A percentile compares a stretch with the other conserved stretches of the same genome.
Conservation (phyloP, 805 yeast species). For the Metschnikowia kofuensis region DNA sequence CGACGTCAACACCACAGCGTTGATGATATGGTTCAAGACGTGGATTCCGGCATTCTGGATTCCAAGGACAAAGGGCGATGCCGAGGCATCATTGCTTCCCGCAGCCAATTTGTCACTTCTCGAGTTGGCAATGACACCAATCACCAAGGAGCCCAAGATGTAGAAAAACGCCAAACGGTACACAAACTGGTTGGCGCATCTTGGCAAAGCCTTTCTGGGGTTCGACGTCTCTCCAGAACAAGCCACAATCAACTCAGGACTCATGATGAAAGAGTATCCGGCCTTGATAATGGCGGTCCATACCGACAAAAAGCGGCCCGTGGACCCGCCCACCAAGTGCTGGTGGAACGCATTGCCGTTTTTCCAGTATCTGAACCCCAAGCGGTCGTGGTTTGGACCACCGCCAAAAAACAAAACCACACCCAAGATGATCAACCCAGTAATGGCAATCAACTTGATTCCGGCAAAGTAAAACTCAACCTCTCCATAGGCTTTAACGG, state of each 20-base stretch:
- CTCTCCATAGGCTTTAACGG: slow-evolving; percentile 18
- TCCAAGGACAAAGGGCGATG: slow-evolving; percentile 79
- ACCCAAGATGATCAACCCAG: slow-evolving; percentile 21
- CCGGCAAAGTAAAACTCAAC: slow-evolving; percentile 20
- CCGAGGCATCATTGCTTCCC: slow-evolving; percentile 48
- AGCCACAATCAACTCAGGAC: slow-evolving; percentile 54
- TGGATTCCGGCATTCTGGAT: slow-evolving; percentile 66
- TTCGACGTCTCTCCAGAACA: slow-evolving; percentile 58
- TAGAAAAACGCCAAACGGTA: slow-evolving; percentile 46
- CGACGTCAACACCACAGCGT: slow-evolving; percentile 68
- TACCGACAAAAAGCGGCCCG: slow-evolving; percentile 21
- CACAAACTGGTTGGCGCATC: slow-evolving; percentile 58
- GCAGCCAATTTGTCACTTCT: slow-evolving; percentile 22
- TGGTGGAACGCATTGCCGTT: slow-evolving; percentile 34
- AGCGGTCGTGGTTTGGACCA: slow-evolving; percentile 20
- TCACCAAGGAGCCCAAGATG: slow-evolving; percentile 38
- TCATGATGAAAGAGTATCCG: slow-evolving; percentile 26
- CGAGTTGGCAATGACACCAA: slow-evolving; percentile 37
- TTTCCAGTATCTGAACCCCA: slow-evolving; percentile 22
- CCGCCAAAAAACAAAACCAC: slow-evolving; percentile 21
- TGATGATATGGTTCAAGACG: slow-evolving; percentile 72
- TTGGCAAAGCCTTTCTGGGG: slow-evolving; percentile 59
- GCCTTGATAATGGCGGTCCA: slow-evolving; percentile 28
- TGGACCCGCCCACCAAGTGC: slow-evolving; percentile 37
- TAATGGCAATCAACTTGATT: slow-evolving; percentile 19